phyloP scores from a whole-genome alignment of 2,329 filamentous ascomycete species.

The Grosmannia clavigera region DNA sequence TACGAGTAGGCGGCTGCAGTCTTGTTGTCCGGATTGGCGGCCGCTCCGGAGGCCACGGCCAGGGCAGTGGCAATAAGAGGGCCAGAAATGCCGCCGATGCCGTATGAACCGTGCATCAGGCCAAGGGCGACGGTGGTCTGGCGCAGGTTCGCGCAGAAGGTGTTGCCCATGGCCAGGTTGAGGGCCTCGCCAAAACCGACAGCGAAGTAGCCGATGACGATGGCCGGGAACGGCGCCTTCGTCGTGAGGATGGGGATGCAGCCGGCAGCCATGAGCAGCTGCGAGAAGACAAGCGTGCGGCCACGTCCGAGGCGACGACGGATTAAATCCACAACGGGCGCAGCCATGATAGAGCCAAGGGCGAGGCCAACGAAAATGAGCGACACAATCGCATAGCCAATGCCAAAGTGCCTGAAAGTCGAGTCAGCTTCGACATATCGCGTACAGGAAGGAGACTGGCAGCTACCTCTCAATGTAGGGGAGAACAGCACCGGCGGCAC shows the following conservation, averaged over 20 bases:
- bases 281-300: conserved; percentile 46
- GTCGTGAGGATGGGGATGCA: conserved; percentile 54
- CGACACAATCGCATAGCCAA: conserved; percentile 68
- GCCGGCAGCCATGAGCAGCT: conserved; percentile 42
- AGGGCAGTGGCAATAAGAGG: conserved; percentile 66
- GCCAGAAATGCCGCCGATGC: conserved; percentile 51
- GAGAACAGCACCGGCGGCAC: conserved; percentile 64
- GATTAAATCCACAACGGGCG: conserved; percentile 54
- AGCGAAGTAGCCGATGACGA: conserved; percentile 58
- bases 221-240: conserved; percentile 54
- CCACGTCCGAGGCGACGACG: conserved; percentile 52
- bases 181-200: conserved; percentile 47
- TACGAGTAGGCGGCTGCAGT: conserved; percentile 22
- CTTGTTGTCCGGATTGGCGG: not conserved
- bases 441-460: not conserved
- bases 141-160: conserved; percentile 25
- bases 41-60: conserved; percentile 41
- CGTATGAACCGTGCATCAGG: conserved; percentile 54
- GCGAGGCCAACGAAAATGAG: conserved; percentile 73
- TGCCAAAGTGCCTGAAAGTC: conserved; percentile 45
- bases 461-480: conserved; percentile 60
- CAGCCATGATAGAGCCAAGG: conserved; percentile 61
- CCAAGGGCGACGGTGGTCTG: conserved; percentile 46
- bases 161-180: conserved; percentile 45
- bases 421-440: not conserved